Evolutionary conservation across 2,329 filamentous ascomycete species (phyloP), one percentile per base, ranked within the genome.

Genomic region (Chaetomiaceae sp.): DNA sequence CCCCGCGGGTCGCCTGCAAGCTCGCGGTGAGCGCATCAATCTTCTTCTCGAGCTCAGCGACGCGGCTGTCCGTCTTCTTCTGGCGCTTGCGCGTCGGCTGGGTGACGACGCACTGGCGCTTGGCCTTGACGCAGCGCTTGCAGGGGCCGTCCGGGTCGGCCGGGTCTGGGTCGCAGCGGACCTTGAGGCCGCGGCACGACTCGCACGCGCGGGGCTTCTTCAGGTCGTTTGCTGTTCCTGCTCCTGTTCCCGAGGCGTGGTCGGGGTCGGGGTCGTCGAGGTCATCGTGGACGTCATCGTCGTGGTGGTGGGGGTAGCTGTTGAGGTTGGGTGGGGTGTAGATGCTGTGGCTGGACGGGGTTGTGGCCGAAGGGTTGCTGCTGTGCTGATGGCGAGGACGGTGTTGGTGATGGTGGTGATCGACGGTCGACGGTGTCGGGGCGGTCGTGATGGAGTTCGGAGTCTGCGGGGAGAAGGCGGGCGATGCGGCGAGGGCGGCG

Each of bases 11-110:
- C 12, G 86, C 82, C 40, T 89, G 84, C 57, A 96, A 66, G 31
- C 83, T 89, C 6, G 89, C 87, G 7, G 88, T 95, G 65, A 96
- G 67, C 8, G 86, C 87, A 72, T 96, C 89, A 57, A 96, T 92
- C 73, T 95, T 95, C 74, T 86, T 89, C 73, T 96, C 90, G 45
- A 96, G 75, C 72, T 96, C 90, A 8, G 89, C 86, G 12, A 96
- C 90, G 45, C 89, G 79, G 58, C 83, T 92, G 66, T 95, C 91
- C 48, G 88, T 90, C 75, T 95, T 95, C 74, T 92, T 95, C 72
- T 92, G 88, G 39, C 90, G 78, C 70, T 95, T 95, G 35, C 89
- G 67, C 25, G 75, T 81, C 13, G 79, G 88, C 56, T 83, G 81
- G 1, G 89, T 95, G 55, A 91, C 84, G 35, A 91, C 72, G 64